Conservation (phyloP, 2,329 filamentous ascomycete genomes). For the Fusarium nygamai region DNA sequence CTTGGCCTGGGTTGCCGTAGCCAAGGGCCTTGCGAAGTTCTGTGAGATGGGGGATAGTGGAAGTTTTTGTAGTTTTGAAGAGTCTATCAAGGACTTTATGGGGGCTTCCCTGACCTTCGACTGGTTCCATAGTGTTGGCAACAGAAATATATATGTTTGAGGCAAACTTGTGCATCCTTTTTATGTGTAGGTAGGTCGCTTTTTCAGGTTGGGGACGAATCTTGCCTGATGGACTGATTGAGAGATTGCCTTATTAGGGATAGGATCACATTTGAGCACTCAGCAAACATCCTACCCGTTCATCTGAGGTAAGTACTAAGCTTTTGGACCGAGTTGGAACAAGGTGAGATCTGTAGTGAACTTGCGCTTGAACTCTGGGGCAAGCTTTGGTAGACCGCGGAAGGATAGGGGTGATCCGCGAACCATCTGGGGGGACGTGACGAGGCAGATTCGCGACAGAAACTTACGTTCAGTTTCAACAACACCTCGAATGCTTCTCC, state of each 20-base stretch:
- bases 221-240: not conserved
- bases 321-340: not conserved
- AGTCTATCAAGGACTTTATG: not conserved
- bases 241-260: not conserved
- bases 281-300: not conserved
- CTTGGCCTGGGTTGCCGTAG: conserved; percentile 11
- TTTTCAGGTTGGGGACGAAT: not conserved
- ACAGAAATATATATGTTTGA: not conserved
- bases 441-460: not conserved
- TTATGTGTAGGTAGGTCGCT: not conserved
- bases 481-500: not conserved
- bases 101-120: not conserved
- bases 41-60: conserved; percentile 22
- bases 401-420: not conserved
- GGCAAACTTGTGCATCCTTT: not conserved
- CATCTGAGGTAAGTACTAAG: not conserved
- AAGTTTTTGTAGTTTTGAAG: conserved; percentile 10
- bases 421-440: not conserved
- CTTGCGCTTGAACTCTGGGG: not conserved
- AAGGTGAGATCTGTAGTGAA: not conserved
- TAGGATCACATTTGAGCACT: not conserved
- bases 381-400: not conserved
- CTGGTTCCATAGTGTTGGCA: conserved; percentile 1
- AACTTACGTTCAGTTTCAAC: not conserved
- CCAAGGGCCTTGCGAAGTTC: conserved; percentile 30